Evolutionary conservation across 768 basidiomycete species (phyloP).

Genomic region (Xanthoconium purpureum): DNA sequence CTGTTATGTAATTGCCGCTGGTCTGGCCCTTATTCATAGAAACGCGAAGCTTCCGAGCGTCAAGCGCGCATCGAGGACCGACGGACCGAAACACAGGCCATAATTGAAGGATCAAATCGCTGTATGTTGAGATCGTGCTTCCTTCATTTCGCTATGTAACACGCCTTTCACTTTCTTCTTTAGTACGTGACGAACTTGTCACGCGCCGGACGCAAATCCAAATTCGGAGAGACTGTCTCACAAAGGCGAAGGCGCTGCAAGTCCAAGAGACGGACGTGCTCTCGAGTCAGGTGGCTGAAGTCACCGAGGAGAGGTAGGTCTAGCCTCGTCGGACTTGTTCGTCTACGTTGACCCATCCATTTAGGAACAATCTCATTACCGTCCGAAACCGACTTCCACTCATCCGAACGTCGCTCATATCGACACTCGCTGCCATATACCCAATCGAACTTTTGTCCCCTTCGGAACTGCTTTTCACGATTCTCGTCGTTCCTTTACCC

Average conservation of each 20-base stretch:
- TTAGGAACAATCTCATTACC: slow-evolving; percentile 45
- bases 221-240: slow-evolving; percentile 46
- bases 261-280: slow-evolving; percentile 28
- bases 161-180: slow-evolving; percentile 10
- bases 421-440: slow-evolving; percentile 72
- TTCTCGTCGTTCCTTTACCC: slow-evolving; percentile 85
- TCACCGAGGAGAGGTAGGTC: slow-evolving; percentile 40
- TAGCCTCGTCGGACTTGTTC: slow-evolving; percentile 1
- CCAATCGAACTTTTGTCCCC: slow-evolving; percentile 86
- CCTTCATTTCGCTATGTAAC: slow-evolving; percentile 19
- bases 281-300: slow-evolving; percentile 31
- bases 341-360: slow-evolving; percentile 13
- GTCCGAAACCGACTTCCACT: slow-evolving; percentile 50
- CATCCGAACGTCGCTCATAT: slow-evolving; percentile 62
- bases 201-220: slow-evolving; percentile 43
- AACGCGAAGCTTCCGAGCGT: slow-evolving; percentile 66
- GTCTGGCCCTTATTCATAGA: slow-evolving; percentile 40
- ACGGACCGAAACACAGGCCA: slow-evolving; percentile 39
- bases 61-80: slow-evolving; percentile 53
- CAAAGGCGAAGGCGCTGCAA: slow-evolving; percentile 40
- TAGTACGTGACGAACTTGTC: slow-evolving; percentile 45
- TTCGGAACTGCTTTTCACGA: slow-evolving; percentile 84
- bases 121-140: slow-evolving; percentile 39
- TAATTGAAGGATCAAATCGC: slow-evolving; percentile 43
- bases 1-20: slow-evolving; percentile 27